Conservation (phyloP, 768 basidiomycete species). For the Hygrophoropsis aurantiaca region DNA sequence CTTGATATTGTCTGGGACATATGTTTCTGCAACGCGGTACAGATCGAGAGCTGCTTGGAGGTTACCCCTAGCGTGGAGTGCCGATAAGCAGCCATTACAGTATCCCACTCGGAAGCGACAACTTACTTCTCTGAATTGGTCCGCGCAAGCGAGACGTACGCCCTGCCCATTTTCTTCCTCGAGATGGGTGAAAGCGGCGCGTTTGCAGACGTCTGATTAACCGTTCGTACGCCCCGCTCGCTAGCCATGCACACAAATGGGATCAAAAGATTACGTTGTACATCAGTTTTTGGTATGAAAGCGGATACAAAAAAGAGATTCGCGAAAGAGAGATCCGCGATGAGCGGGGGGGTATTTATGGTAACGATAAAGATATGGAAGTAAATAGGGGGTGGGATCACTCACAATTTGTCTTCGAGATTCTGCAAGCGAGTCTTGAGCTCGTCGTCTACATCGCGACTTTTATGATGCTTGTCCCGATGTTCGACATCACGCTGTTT, state of each 20-base stretch:
- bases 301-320: too few species aligned
- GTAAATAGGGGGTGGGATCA: conserved; percentile 14
- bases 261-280: conserved; percentile 4
- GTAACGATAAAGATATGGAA: background rate
- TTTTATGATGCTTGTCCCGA: conserved; percentile 38
- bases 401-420: conserved; percentile 73
- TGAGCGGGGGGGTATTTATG: too few species aligned
- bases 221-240: too few species aligned
- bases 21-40: conserved; percentile 78
- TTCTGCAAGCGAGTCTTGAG: conserved; percentile 63
- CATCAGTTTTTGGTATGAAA: too few species aligned
- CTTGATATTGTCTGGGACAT: conserved; percentile 85
- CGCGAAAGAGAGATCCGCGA: too few species aligned
- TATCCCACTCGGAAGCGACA: conserved; percentile 3
- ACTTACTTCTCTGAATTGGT: conserved; percentile 78
- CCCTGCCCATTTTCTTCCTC: conserved; percentile 79
- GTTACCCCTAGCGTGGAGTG: conserved; percentile 68
- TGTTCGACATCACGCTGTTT: conserved; percentile 14
- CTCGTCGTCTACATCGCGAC: conserved; percentile 67
- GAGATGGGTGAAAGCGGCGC: conserved; percentile 64
- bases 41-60: conserved; percentile 78
- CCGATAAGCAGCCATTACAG: too few species aligned
- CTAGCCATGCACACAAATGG: background rate
- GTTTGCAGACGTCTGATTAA: too few species aligned
- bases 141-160: conserved; percentile 81